These are phyloP conservation scores for Agrostemma githago DNA, from an alignment of 148 eudicot genomes.

Conservation along the genomic window DNA sequence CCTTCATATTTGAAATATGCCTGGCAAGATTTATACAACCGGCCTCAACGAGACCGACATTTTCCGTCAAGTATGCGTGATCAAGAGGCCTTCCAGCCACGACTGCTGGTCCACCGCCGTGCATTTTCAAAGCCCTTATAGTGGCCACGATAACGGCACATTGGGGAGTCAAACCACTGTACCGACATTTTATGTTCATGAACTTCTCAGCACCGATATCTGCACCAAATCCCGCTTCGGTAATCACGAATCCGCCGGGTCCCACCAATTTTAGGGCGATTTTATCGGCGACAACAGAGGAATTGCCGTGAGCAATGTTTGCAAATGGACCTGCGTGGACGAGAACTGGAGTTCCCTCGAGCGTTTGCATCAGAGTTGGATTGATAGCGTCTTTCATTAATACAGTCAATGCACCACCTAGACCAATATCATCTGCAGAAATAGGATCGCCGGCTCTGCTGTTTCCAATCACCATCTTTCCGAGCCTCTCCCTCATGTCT, in stretches of 20 bases:
- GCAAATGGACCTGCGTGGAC: constrained; percentile 99
- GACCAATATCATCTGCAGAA: constrained; percentile 95
- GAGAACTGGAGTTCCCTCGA: constrained; percentile 96
- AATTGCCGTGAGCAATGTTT: constrained; percentile 97
- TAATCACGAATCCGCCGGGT: constrained; percentile 92
- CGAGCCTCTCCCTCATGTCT: constrained; percentile 96
- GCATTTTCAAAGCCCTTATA: constrained; percentile 96
- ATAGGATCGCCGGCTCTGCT: constrained; percentile 89
- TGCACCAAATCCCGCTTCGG: constrained; percentile 98
- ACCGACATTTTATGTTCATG: constrained; percentile 98
- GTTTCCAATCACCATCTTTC: constrained; percentile 94
- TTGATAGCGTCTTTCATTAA: constrained; percentile 97
- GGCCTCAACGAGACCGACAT: constrained; percentile 86
- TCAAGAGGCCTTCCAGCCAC: constrained; percentile 94
- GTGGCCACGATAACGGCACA: constrained; percentile 96
- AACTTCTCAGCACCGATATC: constrained; percentile 99
- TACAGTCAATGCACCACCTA: constrained; percentile 93
- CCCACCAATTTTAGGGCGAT: constrained; percentile 95
- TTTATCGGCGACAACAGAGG: constrained; percentile 93
- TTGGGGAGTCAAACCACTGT: constrained; percentile 91
- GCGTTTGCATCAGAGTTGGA: constrained; percentile 98
- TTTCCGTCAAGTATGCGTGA: constrained; percentile 77
- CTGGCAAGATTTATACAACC: constrained; percentile 92
- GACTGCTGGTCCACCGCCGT: constrained; percentile 96
- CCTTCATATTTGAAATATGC: constrained; percentile 80